Percentiles rank a stretch among this genome's conserved stretches.
phyloP scores from a whole-genome alignment of 2,329 filamentous ascomycete genomes.

The Aspergillus melleus region DNA sequence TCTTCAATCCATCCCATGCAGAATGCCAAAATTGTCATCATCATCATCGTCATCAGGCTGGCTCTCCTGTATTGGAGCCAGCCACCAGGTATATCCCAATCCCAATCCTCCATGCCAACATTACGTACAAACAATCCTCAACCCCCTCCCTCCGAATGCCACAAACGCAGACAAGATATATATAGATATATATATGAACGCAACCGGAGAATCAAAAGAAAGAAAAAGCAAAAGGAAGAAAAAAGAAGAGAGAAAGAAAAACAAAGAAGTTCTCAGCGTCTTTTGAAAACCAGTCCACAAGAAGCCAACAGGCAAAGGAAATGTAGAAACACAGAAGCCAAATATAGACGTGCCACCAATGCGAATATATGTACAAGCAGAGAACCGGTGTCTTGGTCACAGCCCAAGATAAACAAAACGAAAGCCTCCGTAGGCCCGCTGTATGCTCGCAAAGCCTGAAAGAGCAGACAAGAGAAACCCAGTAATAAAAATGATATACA shows the following conservation, averaged over 20 bases:
- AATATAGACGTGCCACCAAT: constrained; percentile 25
- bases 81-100: constrained; percentile 15
- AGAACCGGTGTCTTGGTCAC: constrained; percentile 27
- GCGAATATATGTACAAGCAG: constrained; percentile 36
- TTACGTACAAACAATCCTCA: constrained; percentile 21
- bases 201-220: constrained; percentile 13
- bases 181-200: constrained; percentile 20
- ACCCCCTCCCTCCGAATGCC: constrained; percentile 8
- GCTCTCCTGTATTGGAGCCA: constrained; percentile 6
- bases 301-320: constrained; percentile 9
- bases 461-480: constrained; percentile 5
- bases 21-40: neutral
- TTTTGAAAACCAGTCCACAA: constrained; percentile 15
- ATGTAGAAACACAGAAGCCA: constrained; percentile 8
- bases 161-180: constrained; percentile 9
- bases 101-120: constrained; percentile 5
- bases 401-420: constrained; percentile 19
- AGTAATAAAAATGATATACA: constrained; percentile 23
- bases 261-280: constrained; percentile 2
- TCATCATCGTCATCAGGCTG: constrained; percentile 6
- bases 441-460: constrained; percentile 17
- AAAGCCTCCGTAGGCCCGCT: constrained; percentile 15
- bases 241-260: neutral
- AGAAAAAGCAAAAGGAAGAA: constrained; percentile 3
- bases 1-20: neutral